phyloP scores from a whole-genome alignment of 768 basidiomycete genomes.

The Wakefieldia striispora region DNA sequence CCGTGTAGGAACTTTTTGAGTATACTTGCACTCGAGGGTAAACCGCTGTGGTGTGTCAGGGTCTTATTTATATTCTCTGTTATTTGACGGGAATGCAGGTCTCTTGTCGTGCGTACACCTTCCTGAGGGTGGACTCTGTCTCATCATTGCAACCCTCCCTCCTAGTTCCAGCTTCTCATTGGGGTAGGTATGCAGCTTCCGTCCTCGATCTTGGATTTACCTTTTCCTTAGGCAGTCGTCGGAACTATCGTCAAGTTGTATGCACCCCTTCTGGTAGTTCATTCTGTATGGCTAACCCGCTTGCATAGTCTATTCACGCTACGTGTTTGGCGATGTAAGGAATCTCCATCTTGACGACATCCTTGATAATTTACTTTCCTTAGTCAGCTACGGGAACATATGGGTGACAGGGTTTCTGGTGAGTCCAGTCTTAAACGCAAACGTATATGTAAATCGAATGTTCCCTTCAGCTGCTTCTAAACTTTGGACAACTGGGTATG shows the following conservation, averaged over 20 bases:
- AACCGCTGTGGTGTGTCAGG: slow-evolving; percentile 43
- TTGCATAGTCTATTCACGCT: slow-evolving; percentile 48
- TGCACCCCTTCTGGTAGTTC: not conserved
- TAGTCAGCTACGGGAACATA: slow-evolving; percentile 57
- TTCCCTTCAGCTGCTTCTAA: slow-evolving; percentile 40
- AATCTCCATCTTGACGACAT: slow-evolving; percentile 9
- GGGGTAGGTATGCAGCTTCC: slow-evolving; percentile 31
- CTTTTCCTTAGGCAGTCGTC: slow-evolving; percentile 42
- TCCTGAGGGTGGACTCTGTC: slow-evolving; percentile 3
- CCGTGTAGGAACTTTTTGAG: slow-evolving; percentile 40
- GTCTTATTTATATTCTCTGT: not conserved
- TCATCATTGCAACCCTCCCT: not conserved
- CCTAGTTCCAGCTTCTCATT: slow-evolving; percentile 43
- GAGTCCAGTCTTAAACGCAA: slow-evolving; percentile 13
- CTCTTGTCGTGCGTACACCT: slow-evolving; percentile 42
- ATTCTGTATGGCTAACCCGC: not conserved
- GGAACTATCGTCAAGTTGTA: slow-evolving; percentile 60
- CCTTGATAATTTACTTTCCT: not conserved
- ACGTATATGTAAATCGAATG: no score
- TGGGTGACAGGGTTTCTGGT: slow-evolving; percentile 47
- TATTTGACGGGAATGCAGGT: slow-evolving; percentile 37
- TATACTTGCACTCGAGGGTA: slow-evolving; percentile 34
- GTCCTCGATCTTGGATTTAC: not conserved
- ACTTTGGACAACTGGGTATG: slow-evolving; percentile 51
- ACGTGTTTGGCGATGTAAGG: slow-evolving; percentile 61